These are phyloP conservation scores for Mentha longifolia DNA, from an alignment of 257 asterid species.

Conservation along the genomic window DNA sequence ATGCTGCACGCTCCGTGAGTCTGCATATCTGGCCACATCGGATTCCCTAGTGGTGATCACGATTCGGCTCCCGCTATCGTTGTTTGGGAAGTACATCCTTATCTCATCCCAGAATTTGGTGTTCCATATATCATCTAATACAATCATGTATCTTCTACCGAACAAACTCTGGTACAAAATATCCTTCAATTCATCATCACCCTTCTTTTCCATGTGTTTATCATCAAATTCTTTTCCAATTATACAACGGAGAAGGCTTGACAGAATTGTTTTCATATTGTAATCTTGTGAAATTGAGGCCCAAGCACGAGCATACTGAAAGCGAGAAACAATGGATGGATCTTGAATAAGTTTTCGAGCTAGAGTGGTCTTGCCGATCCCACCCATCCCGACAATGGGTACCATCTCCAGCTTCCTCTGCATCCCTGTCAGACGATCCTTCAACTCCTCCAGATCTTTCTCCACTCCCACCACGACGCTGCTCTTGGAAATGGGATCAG, in stretches of 20 bases:
- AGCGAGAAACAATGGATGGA: not conserved
- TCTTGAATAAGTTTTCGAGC: too few species aligned
- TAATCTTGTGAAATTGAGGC: slow-evolving; percentile 30
- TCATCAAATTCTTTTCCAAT: not conserved
- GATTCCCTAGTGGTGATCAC: not conserved
- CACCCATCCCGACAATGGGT: too few species aligned
- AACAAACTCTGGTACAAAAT: too few species aligned
- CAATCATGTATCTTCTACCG: too few species aligned
- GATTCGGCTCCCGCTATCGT: not conserved
- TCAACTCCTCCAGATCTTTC: slow-evolving; percentile 12
- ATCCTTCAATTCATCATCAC: not conserved
- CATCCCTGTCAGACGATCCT: slow-evolving; percentile 3
- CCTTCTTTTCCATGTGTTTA: not conserved
- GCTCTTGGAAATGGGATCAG: not conserved
- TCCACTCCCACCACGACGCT: slow-evolving; percentile 21
- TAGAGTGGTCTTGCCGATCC: too few species aligned
- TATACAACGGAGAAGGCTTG: not conserved
- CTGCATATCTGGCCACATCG: not conserved
- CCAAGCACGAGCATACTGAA: slow-evolving; percentile 24
- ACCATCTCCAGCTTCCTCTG: not conserved
- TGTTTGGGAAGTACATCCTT: not conserved
- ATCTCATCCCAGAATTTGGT: not conserved
- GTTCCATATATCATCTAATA: not conserved
- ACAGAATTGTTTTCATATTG: not conserved
- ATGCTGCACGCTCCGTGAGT: not conserved